Evolutionary conservation across 1,284 basidiomycete species (phyloP), one percentile per base, ranked within the genome.

Genomic region (Anthracocystis panici-leucophaei): DNA sequence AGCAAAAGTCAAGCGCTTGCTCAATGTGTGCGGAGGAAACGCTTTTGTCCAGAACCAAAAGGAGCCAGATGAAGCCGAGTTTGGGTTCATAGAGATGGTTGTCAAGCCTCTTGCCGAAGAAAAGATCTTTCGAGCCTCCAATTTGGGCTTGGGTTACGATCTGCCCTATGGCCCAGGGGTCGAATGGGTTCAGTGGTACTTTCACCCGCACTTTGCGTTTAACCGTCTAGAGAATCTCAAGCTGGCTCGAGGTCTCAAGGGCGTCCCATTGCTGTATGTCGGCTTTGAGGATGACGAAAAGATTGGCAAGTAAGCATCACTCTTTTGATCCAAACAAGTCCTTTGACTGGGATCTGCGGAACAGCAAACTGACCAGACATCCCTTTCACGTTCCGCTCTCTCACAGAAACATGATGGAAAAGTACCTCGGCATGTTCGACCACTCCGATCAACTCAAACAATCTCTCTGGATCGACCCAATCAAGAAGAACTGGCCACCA

Each of bases 131-230:
- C 57, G 76, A 11, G 71, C 77, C 2, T 62, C 69, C 31, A 69
- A 66, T 33, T 52, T 81, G 38, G 78, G 79, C 1, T 52, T 81
- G 14, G 79, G 79, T 0, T 81, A 77, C 58, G 79, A 81, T 51
- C 57, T 81, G 21, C 79, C 79, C 0, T 76, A 77, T 33, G 78
- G 78, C 8, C 74, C 75, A 0, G 79, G 79, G 3, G 31, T 62
- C 8, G 79, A 81, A 25, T 81, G 79, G 79, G 55, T 73, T 1
- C 65, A 70, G 14, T 81, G 79, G 79, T 79, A 73, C 70, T 75
- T 68, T 27, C 78, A 79, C 29, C 66, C 78, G 1, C 78, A 72
- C 57, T 81, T 81, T 55, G 71, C 71, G n/a, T 75, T 81, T 35
- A 62, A 74, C 20, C 41, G 69, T 1, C 59, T 44, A 16, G 66